These are phyloP conservation scores for Dichotomopilus funicola DNA, from an alignment of 2,329 filamentous ascomycete species.

Conservation along the genomic window DNA sequence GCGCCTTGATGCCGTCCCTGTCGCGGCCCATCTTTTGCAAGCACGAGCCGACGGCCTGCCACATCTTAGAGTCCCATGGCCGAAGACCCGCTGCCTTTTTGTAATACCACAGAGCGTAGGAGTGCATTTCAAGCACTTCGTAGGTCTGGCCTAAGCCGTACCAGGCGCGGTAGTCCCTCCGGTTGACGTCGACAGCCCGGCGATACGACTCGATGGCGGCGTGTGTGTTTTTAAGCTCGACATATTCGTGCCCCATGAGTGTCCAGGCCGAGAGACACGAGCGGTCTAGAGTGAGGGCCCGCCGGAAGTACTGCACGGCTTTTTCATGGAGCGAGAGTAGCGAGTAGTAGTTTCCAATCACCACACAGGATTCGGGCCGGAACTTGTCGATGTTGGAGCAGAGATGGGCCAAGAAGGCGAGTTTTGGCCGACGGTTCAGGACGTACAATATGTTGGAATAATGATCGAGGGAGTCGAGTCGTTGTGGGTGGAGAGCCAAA, in stretches of 20 bases:
- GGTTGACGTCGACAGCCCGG: constrained; percentile 89
- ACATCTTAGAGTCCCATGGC: constrained; percentile 98
- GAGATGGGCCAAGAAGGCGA: constrained; percentile 87
- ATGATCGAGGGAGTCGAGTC: constrained; percentile 86
- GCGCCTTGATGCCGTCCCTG: constrained; percentile 86
- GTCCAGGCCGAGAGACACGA: constrained; percentile 95
- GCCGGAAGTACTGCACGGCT: constrained; percentile 93
- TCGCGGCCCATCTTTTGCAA: constrained; percentile 82
- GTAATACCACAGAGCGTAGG: constrained; percentile 96
- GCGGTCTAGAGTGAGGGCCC: constrained; percentile 82
- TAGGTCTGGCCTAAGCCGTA: constrained; percentile 96
- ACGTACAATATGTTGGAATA: constrained; percentile 98
- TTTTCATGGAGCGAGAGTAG: constrained; percentile 94
- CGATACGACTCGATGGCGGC: constrained; percentile 96
- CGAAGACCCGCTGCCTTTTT: constrained; percentile 87
- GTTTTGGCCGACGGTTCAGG: constrained; percentile 76
- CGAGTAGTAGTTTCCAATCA: constrained; percentile 96
- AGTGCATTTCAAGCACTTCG: constrained; percentile 95
- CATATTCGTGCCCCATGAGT: constrained; percentile 97
- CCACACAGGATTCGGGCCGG: constrained; percentile 91
- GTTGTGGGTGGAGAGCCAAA: constrained; percentile 64
- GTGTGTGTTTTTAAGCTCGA: constrained; percentile 97
- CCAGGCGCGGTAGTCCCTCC: constrained; percentile 95
- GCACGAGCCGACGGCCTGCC: constrained; percentile 91
- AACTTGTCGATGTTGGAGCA: constrained; percentile 93